Evolutionary conservation across 371 early-diverging fungal species (phyloP).

Genomic region (Polyrhizophydium stewartii): DNA sequence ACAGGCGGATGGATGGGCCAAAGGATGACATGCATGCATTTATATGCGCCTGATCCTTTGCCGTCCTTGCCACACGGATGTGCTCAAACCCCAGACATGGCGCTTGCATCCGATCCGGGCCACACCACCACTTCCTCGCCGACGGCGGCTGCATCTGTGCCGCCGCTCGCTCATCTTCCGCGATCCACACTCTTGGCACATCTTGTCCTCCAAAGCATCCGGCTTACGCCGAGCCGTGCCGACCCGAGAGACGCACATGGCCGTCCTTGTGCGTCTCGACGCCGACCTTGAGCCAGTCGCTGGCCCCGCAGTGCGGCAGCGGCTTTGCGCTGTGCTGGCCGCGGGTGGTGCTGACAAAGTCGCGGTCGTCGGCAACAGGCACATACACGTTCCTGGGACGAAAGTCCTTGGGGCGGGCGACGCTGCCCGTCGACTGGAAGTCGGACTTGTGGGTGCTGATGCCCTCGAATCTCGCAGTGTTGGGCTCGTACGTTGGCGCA

Average conservation of each 20-base stretch:
- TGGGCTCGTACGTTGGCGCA: slow-evolving; percentile 15
- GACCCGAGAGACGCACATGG: slow-evolving; percentile 13
- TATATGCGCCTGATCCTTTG: no score
- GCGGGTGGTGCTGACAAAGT: slow-evolving; percentile 31
- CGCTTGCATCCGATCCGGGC: no score
- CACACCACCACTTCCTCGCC: no score
- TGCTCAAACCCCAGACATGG: no score
- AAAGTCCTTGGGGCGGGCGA: slow-evolving; percentile 19
- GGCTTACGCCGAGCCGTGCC: no score
- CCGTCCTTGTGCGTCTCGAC: slow-evolving; percentile 18
- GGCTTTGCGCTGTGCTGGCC: slow-evolving; percentile 24
- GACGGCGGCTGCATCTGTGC: no score
- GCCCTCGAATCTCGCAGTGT: slow-evolving; percentile 31
- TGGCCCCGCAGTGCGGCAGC: slow-evolving; percentile 19
- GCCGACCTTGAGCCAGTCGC: slow-evolving; percentile 15
- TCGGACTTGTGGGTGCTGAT: slow-evolving; percentile 31
- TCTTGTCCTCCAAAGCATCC: no score
- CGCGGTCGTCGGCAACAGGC: slow-evolving; percentile 32
- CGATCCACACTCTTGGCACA: no score
- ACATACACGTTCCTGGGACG: slow-evolving; percentile 22
- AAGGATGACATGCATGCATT: no score
- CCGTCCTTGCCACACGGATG: no score
- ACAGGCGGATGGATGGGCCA: no score
- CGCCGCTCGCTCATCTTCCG: no score
- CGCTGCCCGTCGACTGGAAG: slow-evolving; percentile 11